phyloP scores from a whole-genome alignment of 2,329 filamentous ascomycete species.

The Alternaria conjuncta region DNA sequence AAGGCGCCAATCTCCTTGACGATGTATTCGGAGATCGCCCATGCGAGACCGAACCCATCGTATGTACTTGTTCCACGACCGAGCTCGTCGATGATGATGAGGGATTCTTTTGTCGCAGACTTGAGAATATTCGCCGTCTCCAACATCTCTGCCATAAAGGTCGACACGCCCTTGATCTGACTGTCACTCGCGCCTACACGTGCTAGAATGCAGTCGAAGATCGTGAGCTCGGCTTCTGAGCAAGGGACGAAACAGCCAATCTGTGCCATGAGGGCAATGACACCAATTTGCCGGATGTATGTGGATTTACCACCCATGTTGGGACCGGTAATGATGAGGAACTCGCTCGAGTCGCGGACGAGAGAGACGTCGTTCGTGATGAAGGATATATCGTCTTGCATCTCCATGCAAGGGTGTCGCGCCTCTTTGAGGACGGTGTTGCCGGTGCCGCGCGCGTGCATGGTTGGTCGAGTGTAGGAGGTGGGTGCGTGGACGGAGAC shows the following conservation, averaged over 20 bases:
- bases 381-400: slow-evolving; percentile 98
- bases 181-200: slow-evolving; percentile 95
- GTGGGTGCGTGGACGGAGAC: slow-evolving; percentile 91
- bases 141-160: slow-evolving; percentile 99
- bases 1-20: slow-evolving; percentile 94
- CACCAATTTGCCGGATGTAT: slow-evolving; percentile 96
- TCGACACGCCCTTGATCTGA: slow-evolving; percentile 96
- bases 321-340: slow-evolving; percentile 94
- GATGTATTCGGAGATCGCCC: slow-evolving; percentile 98
- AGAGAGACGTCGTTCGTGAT: slow-evolving; percentile 96
- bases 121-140: slow-evolving; percentile 99
- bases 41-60: slow-evolving; percentile 97
- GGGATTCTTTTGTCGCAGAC: slow-evolving; percentile 89
- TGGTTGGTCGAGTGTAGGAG: slow-evolving; percentile 87
- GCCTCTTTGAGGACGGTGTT: slow-evolving; percentile 91
- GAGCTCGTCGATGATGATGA: slow-evolving; percentile 98
- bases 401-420: slow-evolving; percentile 96
- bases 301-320: slow-evolving; percentile 99
- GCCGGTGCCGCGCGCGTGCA: slow-evolving; percentile 86
- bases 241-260: slow-evolving; percentile 96
- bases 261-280: slow-evolving; percentile 96
- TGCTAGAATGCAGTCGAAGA: slow-evolving; percentile 96
- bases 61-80: slow-evolving; percentile 97
- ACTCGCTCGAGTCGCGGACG: slow-evolving; percentile 78
- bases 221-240: slow-evolving; percentile 84